Conservation (phyloP, 345 rosid species). For the Stellera chamaejasme region DNA sequence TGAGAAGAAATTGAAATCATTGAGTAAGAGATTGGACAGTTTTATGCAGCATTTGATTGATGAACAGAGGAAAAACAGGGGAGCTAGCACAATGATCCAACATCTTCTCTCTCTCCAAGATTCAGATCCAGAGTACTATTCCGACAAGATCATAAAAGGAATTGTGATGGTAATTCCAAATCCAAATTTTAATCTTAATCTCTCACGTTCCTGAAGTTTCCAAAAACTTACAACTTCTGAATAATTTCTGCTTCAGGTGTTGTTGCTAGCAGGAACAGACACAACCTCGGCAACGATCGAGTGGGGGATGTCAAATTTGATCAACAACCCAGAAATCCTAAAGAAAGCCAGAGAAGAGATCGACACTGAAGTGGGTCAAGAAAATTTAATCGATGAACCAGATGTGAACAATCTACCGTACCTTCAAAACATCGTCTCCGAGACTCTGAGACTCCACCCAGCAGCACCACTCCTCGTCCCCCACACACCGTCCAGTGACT, state of each 20-base stretch:
- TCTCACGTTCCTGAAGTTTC: too few species aligned
- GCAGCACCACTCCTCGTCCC: slow-evolving; percentile 39
- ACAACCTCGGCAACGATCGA: slow-evolving; percentile 41
- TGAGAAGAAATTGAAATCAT: slow-evolving; percentile 25
- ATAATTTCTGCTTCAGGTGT: slow-evolving; percentile 6
- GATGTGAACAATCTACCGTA: slow-evolving; percentile 25
- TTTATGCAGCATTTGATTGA: slow-evolving; percentile 45
- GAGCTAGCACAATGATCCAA: slow-evolving; percentile 42
- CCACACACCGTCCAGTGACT: slow-evolving; percentile 32
- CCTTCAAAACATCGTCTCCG: slow-evolving; percentile 31
- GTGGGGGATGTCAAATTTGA: slow-evolving; percentile 41
- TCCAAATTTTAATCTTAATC: neutral
- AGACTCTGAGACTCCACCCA: slow-evolving; percentile 34
- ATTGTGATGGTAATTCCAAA: slow-evolving; percentile 20
- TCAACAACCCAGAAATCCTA: slow-evolving; percentile 29
- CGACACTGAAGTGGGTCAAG: slow-evolving; percentile 25
- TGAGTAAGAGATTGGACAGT: slow-evolving; percentile 26
- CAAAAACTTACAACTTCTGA: too few species aligned
- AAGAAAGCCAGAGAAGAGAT: slow-evolving; percentile 27
- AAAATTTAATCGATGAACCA: slow-evolving; percentile 29
- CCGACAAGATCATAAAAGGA: slow-evolving; percentile 58
- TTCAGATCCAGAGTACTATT: slow-evolving; percentile 36
- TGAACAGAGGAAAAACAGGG: slow-evolving; percentile 25
- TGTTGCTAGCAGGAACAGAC: slow-evolving; percentile 39
- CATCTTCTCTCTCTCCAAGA: slow-evolving; percentile 46